Conservation (phyloP, 2,329 filamentous ascomycete species). For the Fusarium sp. region DNA sequence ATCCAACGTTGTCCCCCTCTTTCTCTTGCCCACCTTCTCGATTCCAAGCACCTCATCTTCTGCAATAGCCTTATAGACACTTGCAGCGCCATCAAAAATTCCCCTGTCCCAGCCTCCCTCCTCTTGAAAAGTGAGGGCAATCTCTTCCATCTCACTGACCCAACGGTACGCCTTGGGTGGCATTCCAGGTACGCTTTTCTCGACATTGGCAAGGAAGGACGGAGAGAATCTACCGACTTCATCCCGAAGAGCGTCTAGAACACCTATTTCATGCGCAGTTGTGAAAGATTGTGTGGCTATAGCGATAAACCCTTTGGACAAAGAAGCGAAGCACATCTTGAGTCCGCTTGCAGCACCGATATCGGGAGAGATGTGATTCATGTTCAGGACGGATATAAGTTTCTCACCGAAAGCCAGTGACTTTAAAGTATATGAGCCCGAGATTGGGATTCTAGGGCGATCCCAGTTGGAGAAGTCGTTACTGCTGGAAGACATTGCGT, state of each 20-base stretch:
- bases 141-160: constrained; percentile 83
- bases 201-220: constrained; percentile 59
- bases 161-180: constrained; percentile 82
- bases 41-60: constrained; percentile 71
- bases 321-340: constrained; percentile 75
- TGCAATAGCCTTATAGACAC: constrained; percentile 72
- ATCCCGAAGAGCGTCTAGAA: constrained; percentile 69
- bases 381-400: constrained; percentile 61
- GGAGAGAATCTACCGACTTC: constrained; percentile 68
- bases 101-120: constrained; percentile 72
- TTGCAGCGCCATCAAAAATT: constrained; percentile 71
- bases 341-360: constrained; percentile 70
- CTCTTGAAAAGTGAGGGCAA: constrained; percentile 73
- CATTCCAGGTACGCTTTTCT: constrained; percentile 69
- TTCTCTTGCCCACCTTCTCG: constrained; percentile 69
- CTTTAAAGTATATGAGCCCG: constrained; percentile 61
- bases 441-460: constrained; percentile 61
- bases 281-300: constrained; percentile 79
- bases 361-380: constrained; percentile 61
- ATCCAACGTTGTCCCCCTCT: constrained; percentile 67
- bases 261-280: constrained; percentile 73
- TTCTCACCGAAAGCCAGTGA: constrained; percentile 57
- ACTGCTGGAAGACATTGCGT: neutral
- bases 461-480: constrained; percentile 52
- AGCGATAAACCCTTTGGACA: constrained; percentile 75